Percentiles rank a stretch among this genome's conserved stretches.
phyloP scores from a whole-genome alignment of 2,329 filamentous ascomycete species.

The Trichothecium sympodiale region DNA sequence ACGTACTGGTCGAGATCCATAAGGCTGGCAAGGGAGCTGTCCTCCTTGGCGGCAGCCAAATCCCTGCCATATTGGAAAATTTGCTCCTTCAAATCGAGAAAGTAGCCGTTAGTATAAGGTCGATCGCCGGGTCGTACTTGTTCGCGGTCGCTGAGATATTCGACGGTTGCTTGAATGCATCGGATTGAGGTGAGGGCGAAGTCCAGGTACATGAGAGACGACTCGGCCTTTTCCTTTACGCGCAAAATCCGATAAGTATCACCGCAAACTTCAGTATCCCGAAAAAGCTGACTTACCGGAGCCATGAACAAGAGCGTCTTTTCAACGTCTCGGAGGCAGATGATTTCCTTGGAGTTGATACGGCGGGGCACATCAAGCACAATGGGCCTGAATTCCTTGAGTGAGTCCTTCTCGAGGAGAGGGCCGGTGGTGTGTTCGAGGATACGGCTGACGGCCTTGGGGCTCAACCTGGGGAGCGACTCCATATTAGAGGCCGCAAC shows the following conservation, averaged over 20 bases:
- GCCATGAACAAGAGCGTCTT: conserved; percentile 86
- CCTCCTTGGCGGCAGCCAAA: conserved; percentile 63
- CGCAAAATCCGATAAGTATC: conserved; percentile 59
- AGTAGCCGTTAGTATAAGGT: conserved; percentile 92
- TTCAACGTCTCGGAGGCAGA: conserved; percentile 85
- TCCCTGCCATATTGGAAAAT: conserved; percentile 82
- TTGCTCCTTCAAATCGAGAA: conserved; percentile 91
- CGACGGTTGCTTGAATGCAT: conserved; percentile 82
- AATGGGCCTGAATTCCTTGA: conserved; percentile 73
- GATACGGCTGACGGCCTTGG: conserved; percentile 65
- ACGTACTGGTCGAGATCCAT: conserved; percentile 50
- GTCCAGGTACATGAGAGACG: conserved; percentile 61
- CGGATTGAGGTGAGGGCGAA: conserved; percentile 87
- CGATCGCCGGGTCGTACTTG: conserved; percentile 75
- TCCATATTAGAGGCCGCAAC: conserved; percentile 35
- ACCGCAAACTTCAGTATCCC: conserved; percentile 46
- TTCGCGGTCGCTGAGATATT: conserved; percentile 76
- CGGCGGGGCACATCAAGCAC: conserved; percentile 67
- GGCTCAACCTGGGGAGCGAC: conserved; percentile 51
- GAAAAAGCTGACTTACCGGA: conserved; percentile 69
- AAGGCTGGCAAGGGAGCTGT: conserved; percentile 44
- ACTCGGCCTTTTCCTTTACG: conserved; percentile 68
- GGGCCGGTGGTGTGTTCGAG: conserved; percentile 69
- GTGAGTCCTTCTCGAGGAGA: conserved; percentile 58
- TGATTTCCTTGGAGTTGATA: conserved; percentile 75